Evolutionary conservation across 257 asterid genomes (phyloP).

Genomic region (Solanum dulcamara): DNA sequence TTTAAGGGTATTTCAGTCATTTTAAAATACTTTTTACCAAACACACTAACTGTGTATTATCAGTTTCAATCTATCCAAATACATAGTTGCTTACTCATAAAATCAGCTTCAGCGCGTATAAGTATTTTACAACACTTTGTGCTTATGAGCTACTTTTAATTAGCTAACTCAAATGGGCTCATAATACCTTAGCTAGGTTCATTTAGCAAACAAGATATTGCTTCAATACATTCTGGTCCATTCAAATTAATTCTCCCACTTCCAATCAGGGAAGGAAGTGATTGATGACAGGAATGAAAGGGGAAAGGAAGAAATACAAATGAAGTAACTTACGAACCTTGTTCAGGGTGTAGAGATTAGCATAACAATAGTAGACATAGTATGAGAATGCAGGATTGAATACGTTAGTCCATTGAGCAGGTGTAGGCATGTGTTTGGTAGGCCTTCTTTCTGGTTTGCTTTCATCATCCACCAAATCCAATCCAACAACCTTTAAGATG

Average conservation of each 20-base stretch:
- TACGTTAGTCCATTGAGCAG: slow-evolving; percentile 85
- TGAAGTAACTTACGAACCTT: slow-evolving; percentile 38
- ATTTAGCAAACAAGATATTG: not conserved
- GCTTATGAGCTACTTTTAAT: not conserved
- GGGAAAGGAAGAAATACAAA: not conserved
- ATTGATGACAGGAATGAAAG: not conserved
- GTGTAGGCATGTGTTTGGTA: slow-evolving; percentile 98
- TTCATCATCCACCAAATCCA: slow-evolving; percentile 98
- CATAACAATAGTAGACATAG: slow-evolving; percentile 92
- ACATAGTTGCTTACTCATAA: not conserved
- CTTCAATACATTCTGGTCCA: not conserved
- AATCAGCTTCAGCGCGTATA: not conserved
- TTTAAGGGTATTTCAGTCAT: not conserved
- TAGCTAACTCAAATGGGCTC: not conserved
- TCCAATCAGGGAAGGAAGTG: not conserved
- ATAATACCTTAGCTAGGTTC: not conserved
- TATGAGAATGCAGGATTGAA: slow-evolving; percentile 94
- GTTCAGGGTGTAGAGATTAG: slow-evolving; percentile 88
- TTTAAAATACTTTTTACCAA: not conserved
- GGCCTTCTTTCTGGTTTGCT: slow-evolving; percentile 99
- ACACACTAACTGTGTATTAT: not conserved
- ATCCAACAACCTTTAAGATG: slow-evolving; percentile 75
- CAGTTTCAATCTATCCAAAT: not conserved
- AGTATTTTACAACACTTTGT: not conserved
- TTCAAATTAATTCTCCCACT: not conserved